phyloP scores from a whole-genome alignment of 345 rosid genomes.

The Arabis alpina region DNA sequence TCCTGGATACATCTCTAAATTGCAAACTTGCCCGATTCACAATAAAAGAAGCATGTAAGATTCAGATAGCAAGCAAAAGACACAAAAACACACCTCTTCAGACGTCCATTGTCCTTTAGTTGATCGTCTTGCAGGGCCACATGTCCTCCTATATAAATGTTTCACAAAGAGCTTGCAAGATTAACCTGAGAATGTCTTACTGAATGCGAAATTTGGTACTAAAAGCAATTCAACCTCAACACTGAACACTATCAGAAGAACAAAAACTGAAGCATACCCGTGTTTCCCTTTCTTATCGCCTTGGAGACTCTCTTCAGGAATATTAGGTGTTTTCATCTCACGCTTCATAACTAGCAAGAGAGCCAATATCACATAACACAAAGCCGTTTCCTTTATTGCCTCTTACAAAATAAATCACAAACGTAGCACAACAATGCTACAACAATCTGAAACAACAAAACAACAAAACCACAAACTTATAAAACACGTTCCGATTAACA shows the following conservation, averaged over 20 bases:
- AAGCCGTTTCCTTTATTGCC: conserved; percentile 50
- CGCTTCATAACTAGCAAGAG: conserved; percentile 67
- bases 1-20: not conserved
- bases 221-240: conserved; percentile 13
- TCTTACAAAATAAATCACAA: conserved; percentile 54
- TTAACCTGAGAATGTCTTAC: conserved; percentile 29
- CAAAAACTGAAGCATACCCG: conserved; percentile 58
- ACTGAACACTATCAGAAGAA: conserved; percentile 8
- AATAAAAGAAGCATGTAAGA: conserved; percentile 1
- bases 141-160: conserved; percentile 43
- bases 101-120: conserved; percentile 49
- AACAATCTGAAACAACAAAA: conserved; percentile 21
- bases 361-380: conserved; percentile 51
- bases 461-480: too few relatives aligned
- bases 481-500: too few relatives aligned
- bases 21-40: conserved; percentile 1
- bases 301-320: conserved; percentile 54
- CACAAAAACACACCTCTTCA: conserved; percentile 37
- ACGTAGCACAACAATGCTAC: conserved; percentile 33
- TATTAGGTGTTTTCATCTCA: conserved; percentile 59
- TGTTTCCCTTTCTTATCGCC: conserved; percentile 60
- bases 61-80: conserved; percentile 9
- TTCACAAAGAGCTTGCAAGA: conserved; percentile 21
- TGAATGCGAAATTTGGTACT: conserved; percentile 30
- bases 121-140: conserved; percentile 48